phyloP scores from a whole-genome alignment of 148 eudicot species.

The Spergularia marina region DNA sequence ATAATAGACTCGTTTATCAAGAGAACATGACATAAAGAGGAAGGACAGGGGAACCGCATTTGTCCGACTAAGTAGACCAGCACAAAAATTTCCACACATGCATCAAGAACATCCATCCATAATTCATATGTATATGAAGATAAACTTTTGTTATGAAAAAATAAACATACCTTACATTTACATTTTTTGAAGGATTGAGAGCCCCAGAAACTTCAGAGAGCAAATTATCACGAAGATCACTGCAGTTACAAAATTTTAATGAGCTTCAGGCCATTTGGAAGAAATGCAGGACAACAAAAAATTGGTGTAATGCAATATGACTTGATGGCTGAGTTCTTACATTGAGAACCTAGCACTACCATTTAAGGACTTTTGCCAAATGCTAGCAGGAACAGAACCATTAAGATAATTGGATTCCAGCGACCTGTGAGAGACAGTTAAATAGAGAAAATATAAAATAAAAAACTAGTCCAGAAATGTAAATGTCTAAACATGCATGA shows the following conservation, averaged over 20 bases:
- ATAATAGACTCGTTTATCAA: no score
- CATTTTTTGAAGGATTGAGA: slow-evolving; percentile 57
- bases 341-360: slow-evolving; percentile 47
- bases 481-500: no score
- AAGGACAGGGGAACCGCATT: background rate
- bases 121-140: no score
- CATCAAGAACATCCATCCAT: no score
- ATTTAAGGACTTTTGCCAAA: slow-evolving; percentile 56
- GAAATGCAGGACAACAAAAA: background rate
- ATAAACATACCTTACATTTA: slow-evolving; percentile 51
- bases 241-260: slow-evolving; percentile 33
- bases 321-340: slow-evolving; percentile 45
- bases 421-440: slow-evolving; percentile 39
- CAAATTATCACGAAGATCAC: slow-evolving; percentile 66
- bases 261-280: no score
- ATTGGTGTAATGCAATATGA: background rate
- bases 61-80: background rate
- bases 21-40: background rate
- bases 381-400: slow-evolving; percentile 59
- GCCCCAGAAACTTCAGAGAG: slow-evolving; percentile 51
- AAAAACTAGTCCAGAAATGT: no score
- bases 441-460: background rate
- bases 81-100: background rate
- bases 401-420: slow-evolving; percentile 51
- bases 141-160: background rate